A percentile compares a stretch with the other conserved stretches of the same genome.
Conservation (phyloP, 805 yeast species). For the Sungouiella blattae region DNA sequence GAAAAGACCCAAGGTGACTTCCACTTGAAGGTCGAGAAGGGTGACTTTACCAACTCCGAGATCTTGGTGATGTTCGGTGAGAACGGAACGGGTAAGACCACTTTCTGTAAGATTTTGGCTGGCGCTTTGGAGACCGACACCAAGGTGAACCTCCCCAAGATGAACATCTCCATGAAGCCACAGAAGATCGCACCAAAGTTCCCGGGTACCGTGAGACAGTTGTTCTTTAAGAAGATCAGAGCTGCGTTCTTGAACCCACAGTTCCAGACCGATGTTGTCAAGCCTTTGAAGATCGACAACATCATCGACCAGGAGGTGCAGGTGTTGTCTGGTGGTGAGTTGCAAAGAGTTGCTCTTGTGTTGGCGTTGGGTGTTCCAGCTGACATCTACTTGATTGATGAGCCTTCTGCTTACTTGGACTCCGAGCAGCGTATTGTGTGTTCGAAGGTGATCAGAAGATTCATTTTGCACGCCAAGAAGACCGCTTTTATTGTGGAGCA, state of each 20-base stretch:
- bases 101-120: slow-evolving; percentile 92
- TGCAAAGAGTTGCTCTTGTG: slow-evolving; percentile 98
- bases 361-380: slow-evolving; percentile 92
- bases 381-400: slow-evolving; percentile 95
- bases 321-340: slow-evolving; percentile 97
- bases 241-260: slow-evolving; percentile 93
- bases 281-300: slow-evolving; percentile 90
- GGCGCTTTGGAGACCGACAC: slow-evolving; percentile 89
- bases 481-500: slow-evolving; percentile 99
- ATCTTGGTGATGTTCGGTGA: slow-evolving; percentile 99
- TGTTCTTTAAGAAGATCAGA: slow-evolving; percentile 94
- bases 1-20: slow-evolving; percentile 94
- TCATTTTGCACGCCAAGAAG: slow-evolving; percentile 92
- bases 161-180: slow-evolving; percentile 96
- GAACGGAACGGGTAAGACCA: slow-evolving; percentile 99
- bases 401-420: slow-evolving; percentile 98
- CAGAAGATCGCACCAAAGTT: slow-evolving; percentile 98
- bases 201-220: slow-evolving; percentile 97
- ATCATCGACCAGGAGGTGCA: slow-evolving; percentile 97
- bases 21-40: slow-evolving; percentile 74
- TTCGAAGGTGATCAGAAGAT: slow-evolving; percentile 96
- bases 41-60: slow-evolving; percentile 94
- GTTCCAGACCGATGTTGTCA: slow-evolving; percentile 96
- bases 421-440: slow-evolving; percentile 99
- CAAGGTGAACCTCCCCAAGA: slow-evolving; percentile 73